Evolutionary conservation across 805 yeast species (phyloP).

Genomic region (Candida sonorensis): DNA sequence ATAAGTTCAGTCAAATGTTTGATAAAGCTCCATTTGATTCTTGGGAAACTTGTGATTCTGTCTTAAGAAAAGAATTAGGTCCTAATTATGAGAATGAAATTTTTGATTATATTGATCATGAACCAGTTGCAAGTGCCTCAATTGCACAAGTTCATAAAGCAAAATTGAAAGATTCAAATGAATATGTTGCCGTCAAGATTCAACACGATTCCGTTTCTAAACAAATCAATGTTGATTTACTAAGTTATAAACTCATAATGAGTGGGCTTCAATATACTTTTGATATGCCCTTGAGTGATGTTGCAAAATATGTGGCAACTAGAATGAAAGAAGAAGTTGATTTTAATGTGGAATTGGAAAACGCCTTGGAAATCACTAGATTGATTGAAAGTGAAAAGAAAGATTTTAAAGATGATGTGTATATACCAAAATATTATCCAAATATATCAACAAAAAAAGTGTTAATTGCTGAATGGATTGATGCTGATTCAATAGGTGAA

Average conservation of each 20-base stretch:
- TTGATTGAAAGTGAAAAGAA: slow-evolving; percentile 38
- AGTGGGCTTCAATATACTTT: slow-evolving; percentile 50
- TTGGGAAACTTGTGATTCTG: slow-evolving; percentile 39
- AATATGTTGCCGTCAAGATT: slow-evolving; percentile 56
- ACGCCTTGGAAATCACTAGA: slow-evolving; percentile 36
- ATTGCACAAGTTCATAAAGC: slow-evolving; percentile 67
- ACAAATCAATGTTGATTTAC: slow-evolving; percentile 56
- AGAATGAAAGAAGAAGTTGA: slow-evolving; percentile 57
- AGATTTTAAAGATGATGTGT: slow-evolving; percentile 33
- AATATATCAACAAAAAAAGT: slow-evolving; percentile 43
- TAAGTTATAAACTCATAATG: slow-evolving; percentile 48
- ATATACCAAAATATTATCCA: slow-evolving; percentile 49
- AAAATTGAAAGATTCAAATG: slow-evolving; percentile 33
- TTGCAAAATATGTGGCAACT: slow-evolving; percentile 49
- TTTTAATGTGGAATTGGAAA: slow-evolving; percentile 49
- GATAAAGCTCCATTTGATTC: slow-evolving; percentile 62
- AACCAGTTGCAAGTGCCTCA: slow-evolving; percentile 69
- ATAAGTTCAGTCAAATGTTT: slow-evolving; percentile 48
- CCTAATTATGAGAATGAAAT: slow-evolving; percentile 29
- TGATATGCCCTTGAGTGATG: slow-evolving; percentile 54
- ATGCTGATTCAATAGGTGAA: slow-evolving; percentile 54
- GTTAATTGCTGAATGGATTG: slow-evolving; percentile 69
- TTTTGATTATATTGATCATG: slow-evolving; percentile 42
- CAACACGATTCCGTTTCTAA: slow-evolving; percentile 57
- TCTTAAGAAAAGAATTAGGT: slow-evolving; percentile 37